Evolutionary conservation across 345 rosid genomes (phyloP).

Genomic region (Zanthoxylum bungeanum): DNA sequence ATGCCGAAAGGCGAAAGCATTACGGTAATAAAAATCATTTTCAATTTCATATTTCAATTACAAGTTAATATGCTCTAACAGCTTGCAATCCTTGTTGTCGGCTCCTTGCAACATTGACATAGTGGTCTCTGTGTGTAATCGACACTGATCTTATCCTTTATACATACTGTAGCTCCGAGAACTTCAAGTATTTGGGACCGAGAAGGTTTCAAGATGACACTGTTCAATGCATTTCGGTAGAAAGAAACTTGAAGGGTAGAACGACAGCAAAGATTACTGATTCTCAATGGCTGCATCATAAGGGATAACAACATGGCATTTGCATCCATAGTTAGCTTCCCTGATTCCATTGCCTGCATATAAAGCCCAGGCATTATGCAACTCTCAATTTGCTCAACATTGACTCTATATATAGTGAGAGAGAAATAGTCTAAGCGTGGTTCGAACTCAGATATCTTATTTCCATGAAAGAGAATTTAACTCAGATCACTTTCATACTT

Average conservation of each 20-base stretch:
- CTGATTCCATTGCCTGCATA: no score
- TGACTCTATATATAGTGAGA: no score
- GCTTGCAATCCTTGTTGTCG: slow-evolving; percentile 27
- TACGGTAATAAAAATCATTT: neutral
- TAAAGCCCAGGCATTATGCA: no score
- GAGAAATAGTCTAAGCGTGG: no score
- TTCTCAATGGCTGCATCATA: neutral
- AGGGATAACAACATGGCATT: neutral
- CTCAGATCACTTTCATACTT: no score
- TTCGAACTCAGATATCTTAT: no score
- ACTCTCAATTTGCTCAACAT: no score
- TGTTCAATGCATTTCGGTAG: neutral
- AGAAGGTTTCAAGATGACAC: slow-evolving; percentile 15
- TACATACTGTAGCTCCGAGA: slow-evolving; percentile 84
- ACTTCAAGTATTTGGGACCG: slow-evolving; percentile 95
- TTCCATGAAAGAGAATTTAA: no score
- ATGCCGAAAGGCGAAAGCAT: slow-evolving; percentile 11
- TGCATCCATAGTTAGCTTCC: neutral
- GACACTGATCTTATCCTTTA: slow-evolving; percentile 96
- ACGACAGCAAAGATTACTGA: neutral
- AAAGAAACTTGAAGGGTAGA: neutral
- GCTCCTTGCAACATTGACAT: slow-evolving; percentile 74
- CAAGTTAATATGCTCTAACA: slow-evolving; percentile 31
- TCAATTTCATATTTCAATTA: neutral
- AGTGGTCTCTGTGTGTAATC: slow-evolving; percentile 89